phyloP scores from a whole-genome alignment of 768 basidiomycete species.

The Exidia glandulosa region DNA sequence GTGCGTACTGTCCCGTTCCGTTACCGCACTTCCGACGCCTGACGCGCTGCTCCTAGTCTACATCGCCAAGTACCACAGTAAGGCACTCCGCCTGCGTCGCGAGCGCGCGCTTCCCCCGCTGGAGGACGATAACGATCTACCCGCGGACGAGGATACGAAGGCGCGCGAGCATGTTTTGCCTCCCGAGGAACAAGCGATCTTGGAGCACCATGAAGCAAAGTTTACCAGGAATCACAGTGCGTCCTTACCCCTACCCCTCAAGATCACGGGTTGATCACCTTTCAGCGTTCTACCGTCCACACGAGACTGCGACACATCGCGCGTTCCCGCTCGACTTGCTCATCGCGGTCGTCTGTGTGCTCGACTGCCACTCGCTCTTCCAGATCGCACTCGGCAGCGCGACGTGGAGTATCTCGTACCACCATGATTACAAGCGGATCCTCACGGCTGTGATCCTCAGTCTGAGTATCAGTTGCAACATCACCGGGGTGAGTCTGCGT shows the following conservation, averaged over 20 bases:
- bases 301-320: neutral
- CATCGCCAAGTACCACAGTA: neutral
- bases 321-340: neutral
- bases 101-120: neutral
- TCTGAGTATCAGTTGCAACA: neutral
- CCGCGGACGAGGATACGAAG: neutral
- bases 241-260: neutral
- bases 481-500: neutral
- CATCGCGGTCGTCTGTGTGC: neutral
- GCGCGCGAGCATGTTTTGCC: neutral
- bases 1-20: neutral
- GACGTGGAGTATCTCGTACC: constrained; percentile 1
- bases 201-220: neutral
- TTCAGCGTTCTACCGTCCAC: neutral
- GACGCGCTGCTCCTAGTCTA: neutral
- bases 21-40: neutral
- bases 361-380: neutral
- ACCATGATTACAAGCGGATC: neutral
- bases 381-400: neutral
- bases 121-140: neutral
- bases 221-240: neutral
- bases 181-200: neutral
- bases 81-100: neutral
- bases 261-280: neutral
- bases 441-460: neutral